Conservation (phyloP, 148 eudicot genomes). For the Euryodendron excelsum region DNA sequence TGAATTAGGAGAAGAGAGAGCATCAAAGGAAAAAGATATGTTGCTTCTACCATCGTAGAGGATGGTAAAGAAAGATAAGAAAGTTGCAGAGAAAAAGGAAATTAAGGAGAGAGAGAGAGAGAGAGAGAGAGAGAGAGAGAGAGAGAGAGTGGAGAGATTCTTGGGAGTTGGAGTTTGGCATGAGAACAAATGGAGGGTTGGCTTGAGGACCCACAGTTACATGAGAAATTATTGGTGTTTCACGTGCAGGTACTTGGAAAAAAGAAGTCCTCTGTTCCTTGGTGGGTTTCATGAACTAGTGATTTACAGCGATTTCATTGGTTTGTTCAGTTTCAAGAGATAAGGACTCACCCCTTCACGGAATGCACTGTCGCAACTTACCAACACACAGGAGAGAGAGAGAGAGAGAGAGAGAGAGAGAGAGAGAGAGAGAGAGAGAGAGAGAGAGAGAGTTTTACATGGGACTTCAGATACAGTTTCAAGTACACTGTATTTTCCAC, state of each 20-base stretch:
- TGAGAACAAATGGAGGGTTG: constrained; percentile 50
- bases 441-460: no score
- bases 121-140: constrained; percentile 2
- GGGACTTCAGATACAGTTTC: no score
- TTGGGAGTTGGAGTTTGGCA: constrained; percentile 37
- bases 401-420: not conserved
- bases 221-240: constrained; percentile 61
- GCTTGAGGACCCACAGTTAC: constrained; percentile 49
- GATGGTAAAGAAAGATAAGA: constrained; percentile 11
- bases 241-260: constrained; percentile 41
- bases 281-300: constrained; percentile 9
- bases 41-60: constrained; percentile 23
- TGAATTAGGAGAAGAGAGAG: constrained; percentile 11
- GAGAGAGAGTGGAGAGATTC: constrained; percentile 28
- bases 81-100: constrained; percentile 9
- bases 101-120: not conserved
- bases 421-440: no score
- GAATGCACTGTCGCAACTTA: no score
- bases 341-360: constrained; percentile 24
- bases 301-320: constrained; percentile 11
- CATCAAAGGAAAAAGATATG: constrained; percentile 17
- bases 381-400: no score
- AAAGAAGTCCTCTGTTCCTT: not conserved
- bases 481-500: no score
- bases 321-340: constrained; percentile 22